Base-by-base conservation (phyloP, 331 rosid genomes). In the Malus hybrid region DNA sequence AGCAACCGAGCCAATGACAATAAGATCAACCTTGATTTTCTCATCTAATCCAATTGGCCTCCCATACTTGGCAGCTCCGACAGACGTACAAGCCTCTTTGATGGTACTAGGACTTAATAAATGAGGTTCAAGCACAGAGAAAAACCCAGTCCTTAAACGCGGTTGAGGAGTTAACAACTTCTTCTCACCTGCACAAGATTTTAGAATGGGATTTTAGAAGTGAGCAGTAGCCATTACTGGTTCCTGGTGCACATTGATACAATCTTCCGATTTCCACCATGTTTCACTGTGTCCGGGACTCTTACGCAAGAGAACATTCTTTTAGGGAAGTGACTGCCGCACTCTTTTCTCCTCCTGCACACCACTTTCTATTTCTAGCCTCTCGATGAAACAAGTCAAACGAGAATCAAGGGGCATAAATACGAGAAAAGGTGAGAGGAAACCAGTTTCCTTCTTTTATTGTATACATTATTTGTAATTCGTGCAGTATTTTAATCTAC, bases 161-260 rank as follows among this genome's bases (percentile, higher is more conserved):
- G 97, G 97, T 80, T 91, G 98, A 72, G 98, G 97, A 81, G 98
- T 93, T 42, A 91, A 81, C 85, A 93, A 78, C 76, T 89, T 88
- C 84, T 88, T 93, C 36, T 86, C 93, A 74, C 85, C 98, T 93
- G 84, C 80, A 71, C 48, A 76, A 10, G 36, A 20, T 26, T 42
- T 44, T 50, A 78, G 3, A 50, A 60, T 1, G 65, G 36, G 58
- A 71, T 10, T 60, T 46, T 28, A 24, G 10, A 53, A n/a, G 26
- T 24, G 65, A 61, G 42, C 20, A 3, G 7, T 39, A 42, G 36
- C 28, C 65, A 39, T 22, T 22, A 15, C 68, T n/a, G 20, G 16
- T 34, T 73, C 16, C 26, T 39, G 55, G 42, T 33, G 29, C 34
- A n/a, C 64, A n/a, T 53, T n/a, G 32, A 53, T 18, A 52, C n/a